Evolutionary conservation across 495 filamentous ascomycete genomes (phyloP).

Genomic region (Lentithecium fluviatile): DNA sequence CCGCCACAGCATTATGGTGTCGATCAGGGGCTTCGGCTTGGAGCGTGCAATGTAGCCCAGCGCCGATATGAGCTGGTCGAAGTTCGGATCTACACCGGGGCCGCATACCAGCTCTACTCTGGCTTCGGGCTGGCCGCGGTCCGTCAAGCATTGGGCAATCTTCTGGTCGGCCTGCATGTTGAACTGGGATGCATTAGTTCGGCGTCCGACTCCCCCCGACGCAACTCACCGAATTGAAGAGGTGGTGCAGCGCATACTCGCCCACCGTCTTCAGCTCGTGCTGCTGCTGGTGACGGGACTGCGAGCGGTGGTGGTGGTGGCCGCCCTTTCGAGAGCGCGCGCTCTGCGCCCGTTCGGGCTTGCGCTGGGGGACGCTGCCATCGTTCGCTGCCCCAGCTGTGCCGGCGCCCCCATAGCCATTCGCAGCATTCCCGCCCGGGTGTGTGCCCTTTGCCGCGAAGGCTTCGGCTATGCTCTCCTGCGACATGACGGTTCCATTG

Average conservation of each 20-base stretch:
- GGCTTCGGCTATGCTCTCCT: conserved; percentile 34
- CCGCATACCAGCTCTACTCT: conserved; percentile 87
- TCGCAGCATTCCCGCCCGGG: background rate
- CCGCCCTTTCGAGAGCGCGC: conserved; percentile 61
- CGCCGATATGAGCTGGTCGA: conserved; percentile 92
- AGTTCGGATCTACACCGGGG: conserved; percentile 79
- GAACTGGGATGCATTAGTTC: conserved; percentile 51
- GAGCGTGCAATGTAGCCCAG: conserved; percentile 89
- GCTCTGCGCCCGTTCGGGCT: conserved; percentile 64
- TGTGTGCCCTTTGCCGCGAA: conserved; percentile 25
- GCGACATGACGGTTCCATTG: conserved; percentile 36
- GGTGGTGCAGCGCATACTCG: conserved; percentile 93
- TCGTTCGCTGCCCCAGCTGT: background rate
- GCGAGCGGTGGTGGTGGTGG: conserved; percentile 74
- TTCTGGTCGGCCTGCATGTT: conserved; percentile 89
- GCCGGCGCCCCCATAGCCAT: conserved; percentile 5
- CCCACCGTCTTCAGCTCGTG: conserved; percentile 84
- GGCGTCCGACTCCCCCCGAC: background rate
- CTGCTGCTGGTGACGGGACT: conserved; percentile 68
- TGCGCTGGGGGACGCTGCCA: conserved; percentile 27
- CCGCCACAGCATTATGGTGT: conserved; percentile 95
- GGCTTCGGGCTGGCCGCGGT: conserved; percentile 70
- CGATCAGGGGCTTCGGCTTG: conserved; percentile 93
- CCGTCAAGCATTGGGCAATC: conserved; percentile 77
- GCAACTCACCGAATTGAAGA: conserved; percentile 81